phyloP scores from a whole-genome alignment of 1,284 basidiomycete genomes.

The Fistulinella cinereoalba region DNA sequence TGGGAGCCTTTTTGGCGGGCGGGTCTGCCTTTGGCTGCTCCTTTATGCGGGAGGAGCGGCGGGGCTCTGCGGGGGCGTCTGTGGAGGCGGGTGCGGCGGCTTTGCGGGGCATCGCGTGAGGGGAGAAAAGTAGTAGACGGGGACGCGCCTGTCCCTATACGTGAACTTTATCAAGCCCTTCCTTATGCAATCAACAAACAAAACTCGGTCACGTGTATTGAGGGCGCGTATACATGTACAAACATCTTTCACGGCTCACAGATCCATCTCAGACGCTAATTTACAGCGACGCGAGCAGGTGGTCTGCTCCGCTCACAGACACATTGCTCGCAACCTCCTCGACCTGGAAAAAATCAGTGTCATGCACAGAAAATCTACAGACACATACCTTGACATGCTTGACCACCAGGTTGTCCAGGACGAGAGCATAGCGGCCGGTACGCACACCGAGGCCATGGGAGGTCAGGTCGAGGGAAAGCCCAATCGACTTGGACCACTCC shows the following conservation, averaged over 20 bases:
- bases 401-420: constrained; percentile 70
- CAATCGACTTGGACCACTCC: constrained; percentile 62
- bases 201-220: constrained; percentile 31
- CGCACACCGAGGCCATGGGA: constrained; percentile 58
- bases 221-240: constrained; percentile 30
- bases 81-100: constrained; percentile 41
- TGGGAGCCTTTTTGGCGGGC: constrained; percentile 55
- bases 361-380: not conserved
- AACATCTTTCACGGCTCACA: constrained; percentile 9
- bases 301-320: constrained; percentile 63
- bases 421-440: constrained; percentile 66
- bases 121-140: constrained; percentile 7
- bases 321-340: constrained; percentile 48
- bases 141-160: constrained; percentile 33
- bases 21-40: constrained; percentile 56
- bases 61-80: constrained; percentile 38
- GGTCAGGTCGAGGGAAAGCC: constrained; percentile 61
- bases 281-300: constrained; percentile 56
- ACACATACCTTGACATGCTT: constrained; percentile 56
- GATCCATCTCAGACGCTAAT: constrained; percentile 3
- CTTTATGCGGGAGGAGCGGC: constrained; percentile 72
- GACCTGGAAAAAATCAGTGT: constrained; percentile 36
- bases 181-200: constrained; percentile 33
- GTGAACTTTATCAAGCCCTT: constrained; percentile 32
- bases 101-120: constrained; percentile 63